Base-by-base conservation (phyloP, 1,284 basidiomycete species). In the Phylloboletellus chloephorus region DNA sequence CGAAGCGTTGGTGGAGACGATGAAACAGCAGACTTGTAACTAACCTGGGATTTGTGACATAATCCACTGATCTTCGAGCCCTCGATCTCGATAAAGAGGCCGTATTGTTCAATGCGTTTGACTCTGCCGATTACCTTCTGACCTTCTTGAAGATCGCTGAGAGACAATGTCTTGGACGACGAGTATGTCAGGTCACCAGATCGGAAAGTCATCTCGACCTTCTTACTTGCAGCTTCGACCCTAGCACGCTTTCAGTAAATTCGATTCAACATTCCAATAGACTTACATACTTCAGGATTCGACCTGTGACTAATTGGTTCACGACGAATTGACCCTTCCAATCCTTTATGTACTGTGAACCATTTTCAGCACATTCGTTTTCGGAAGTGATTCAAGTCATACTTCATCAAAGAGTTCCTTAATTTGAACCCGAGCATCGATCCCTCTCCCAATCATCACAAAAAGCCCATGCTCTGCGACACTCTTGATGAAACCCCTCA, bases 371-470 rank as follows among this genome's bases (percentile, higher is more conserved):
- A 41, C 22, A 40, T 22, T 15, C 13, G 41, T 5, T 17, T 17
- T 20, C 29, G 5, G 39, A 23, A 26, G 28, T 22, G 28, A 24
- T 11, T 10, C 22, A 21, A 57, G 26, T 13, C 43, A 26, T 53
- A 92, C 90, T 58, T 90, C 82, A 61, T 94, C 86, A 61, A 95
- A 90, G 22, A 96, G 74, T 65, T 97, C 91, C 60, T 79, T 85
- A 61, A 98, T 98, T 66, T 95, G 92, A 17, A 98, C 84, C 16
- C 95, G 81, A 39, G 88, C 94, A 55, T 92, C 89, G 23, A 96
- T 68, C 35, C 76, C 76, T 36, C 85, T 77, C 12, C 90, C 91
- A 16, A 98, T 65, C 28, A 79, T 79, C 4, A 98, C 89, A 56
- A 96, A 98, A n/a, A 98, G 61, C 11, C 95, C 95, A 54, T 86